These are phyloP conservation scores for Macrophomina phaseolina DNA, from an alignment of 2,329 filamentous ascomycete genomes.

Conservation along the genomic window DNA sequence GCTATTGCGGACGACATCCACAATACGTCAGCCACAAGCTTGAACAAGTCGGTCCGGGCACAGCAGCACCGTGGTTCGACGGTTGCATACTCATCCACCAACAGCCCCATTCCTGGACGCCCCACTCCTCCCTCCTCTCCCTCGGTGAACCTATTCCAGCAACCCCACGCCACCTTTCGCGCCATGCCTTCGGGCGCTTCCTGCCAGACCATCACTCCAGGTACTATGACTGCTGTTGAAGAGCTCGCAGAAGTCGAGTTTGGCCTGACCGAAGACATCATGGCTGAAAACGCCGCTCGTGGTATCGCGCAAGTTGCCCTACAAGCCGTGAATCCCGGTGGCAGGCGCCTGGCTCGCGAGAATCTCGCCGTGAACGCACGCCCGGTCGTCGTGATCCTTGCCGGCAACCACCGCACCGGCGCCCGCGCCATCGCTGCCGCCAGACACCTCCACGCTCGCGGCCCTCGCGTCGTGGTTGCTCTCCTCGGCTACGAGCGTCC, in stretches of 20 bases:
- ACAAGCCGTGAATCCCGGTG: constrained; percentile 65
- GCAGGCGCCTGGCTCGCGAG: constrained; percentile 60
- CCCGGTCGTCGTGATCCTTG: constrained; percentile 76
- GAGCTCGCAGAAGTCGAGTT: constrained; percentile 88
- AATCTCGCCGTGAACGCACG: constrained; percentile 50
- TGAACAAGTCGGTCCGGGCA: constrained; percentile 20
- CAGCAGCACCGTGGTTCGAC: constrained; percentile 24
- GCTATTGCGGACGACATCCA: constrained; percentile 45
- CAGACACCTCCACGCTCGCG: constrained; percentile 84
- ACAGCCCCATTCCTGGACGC: constrained; percentile 38
- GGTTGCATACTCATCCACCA: constrained; percentile 38
- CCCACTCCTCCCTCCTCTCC: constrained; percentile 46
- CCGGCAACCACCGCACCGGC: constrained; percentile 92
- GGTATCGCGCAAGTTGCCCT: constrained; percentile 86
- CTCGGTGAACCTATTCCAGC: constrained; percentile 30
- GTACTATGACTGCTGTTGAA: constrained; percentile 92
- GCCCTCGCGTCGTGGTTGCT: constrained; percentile 79
- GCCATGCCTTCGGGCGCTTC: constrained; percentile 60
- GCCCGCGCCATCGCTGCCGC: constrained; percentile 83
- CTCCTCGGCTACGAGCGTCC: constrained; percentile 85
- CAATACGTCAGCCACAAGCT: constrained; percentile 37
- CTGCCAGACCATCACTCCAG: constrained; percentile 66
- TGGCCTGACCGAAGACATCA: constrained; percentile 84
- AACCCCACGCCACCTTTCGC: constrained; percentile 45
- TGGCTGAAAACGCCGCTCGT: constrained; percentile 88